phyloP scores from a whole-genome alignment of 2,329 filamentous ascomycete species.

The Arthrocladium fulminans region DNA sequence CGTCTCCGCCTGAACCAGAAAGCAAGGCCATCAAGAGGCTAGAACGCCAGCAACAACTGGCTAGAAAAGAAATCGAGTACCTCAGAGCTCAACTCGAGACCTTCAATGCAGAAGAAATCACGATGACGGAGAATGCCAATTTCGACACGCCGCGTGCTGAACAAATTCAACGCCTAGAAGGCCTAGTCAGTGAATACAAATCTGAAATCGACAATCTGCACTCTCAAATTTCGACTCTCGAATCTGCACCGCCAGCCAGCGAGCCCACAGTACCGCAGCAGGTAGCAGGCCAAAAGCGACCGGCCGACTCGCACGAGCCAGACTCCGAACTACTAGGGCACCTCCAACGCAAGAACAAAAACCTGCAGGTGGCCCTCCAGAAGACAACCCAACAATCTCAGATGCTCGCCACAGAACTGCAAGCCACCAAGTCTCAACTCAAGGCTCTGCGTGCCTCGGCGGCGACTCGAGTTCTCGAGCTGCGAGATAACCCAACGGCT shows the following conservation, averaged over 20 bases:
- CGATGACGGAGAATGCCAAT: conserved; percentile 63
- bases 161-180: conserved; percentile 72
- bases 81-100: conserved; percentile 84
- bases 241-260: conserved; percentile 35
- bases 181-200: conserved; percentile 80
- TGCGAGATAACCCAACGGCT: conserved; percentile 86
- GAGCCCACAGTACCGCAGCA: conserved; percentile 29
- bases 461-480: conserved; percentile 71
- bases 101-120: conserved; percentile 77
- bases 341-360: conserved; percentile 77
- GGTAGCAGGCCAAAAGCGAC: conserved; percentile 50
- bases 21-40: conserved; percentile 62
- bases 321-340: conserved; percentile 60
- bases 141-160: conserved; percentile 61
- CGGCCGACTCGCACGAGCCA: conserved; percentile 37
- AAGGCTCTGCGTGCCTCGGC: conserved; percentile 56
- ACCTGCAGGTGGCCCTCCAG: conserved; percentile 68
- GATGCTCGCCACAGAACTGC: conserved; percentile 65
- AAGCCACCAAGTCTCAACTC: conserved; percentile 65
- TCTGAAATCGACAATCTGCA: conserved; percentile 67
- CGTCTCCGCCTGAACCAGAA: conserved; percentile 37
- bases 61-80: conserved; percentile 88
- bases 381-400: conserved; percentile 60
- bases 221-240: conserved; percentile 60
- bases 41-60: conserved; percentile 75